A percentile compares a stretch with the other conserved stretches of the same genome.
Conservation (phyloP, 2,329 filamentous ascomycete genomes). For the Aspergillus sojae region DNA sequence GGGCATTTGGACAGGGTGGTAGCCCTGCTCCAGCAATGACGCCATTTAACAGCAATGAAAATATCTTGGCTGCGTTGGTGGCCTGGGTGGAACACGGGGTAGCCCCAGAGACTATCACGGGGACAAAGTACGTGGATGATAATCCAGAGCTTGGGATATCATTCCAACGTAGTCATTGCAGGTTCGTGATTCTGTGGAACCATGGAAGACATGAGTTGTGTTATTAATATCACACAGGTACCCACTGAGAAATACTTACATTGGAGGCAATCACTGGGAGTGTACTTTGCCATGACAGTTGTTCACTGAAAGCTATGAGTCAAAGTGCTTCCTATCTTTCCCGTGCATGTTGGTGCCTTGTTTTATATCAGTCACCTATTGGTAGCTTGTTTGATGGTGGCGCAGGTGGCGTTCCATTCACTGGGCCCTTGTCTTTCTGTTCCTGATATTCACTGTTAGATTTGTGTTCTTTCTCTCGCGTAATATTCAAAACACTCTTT, state of each 20-base stretch:
- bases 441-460: neutral
- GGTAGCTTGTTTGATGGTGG: neutral
- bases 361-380: neutral
- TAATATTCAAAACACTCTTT: no score
- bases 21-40: neutral
- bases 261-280: neutral
- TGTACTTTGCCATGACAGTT: neutral
- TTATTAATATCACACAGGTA: neutral
- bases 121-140: slow-evolving; percentile 12
- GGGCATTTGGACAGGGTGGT: slow-evolving; percentile 10
- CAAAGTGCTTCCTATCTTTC: neutral
- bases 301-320: no score
- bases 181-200: neutral
- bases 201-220: neutral
- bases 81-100: slow-evolving; percentile 12
- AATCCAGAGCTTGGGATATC: slow-evolving; percentile 1
- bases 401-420: neutral
- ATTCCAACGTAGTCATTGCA: slow-evolving; percentile 8
- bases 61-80: slow-evolving; percentile 12
- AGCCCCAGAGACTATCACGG: slow-evolving; percentile 7
- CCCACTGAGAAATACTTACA: neutral
- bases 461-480: neutral
- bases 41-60: slow-evolving; percentile 1
- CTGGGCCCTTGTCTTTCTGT: neutral
- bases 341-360: neutral